Evolutionary conservation across 176 grass and related monocot species (phyloP).

Genomic region (Avena insularis): DNA sequence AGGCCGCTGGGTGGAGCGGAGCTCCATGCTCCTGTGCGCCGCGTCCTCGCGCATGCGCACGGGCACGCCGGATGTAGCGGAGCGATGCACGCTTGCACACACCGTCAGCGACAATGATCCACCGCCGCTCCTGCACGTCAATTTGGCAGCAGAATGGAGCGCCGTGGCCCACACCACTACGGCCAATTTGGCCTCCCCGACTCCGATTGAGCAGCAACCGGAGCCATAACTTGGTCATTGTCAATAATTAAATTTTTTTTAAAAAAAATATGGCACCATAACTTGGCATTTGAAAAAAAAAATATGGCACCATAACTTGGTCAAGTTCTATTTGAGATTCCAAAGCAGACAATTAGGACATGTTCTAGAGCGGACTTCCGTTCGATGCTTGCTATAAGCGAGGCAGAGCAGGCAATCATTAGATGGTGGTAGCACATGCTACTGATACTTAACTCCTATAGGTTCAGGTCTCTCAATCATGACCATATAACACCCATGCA

Average conservation of each 20-base stretch:
- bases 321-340: not conserved
- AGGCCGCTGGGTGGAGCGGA: no score
- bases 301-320: not conserved
- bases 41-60: no score
- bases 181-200: no score
- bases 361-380: not conserved
- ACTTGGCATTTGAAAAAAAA: not conserved
- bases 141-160: no score
- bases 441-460: not conserved
- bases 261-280: not conserved
- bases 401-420: not conserved
- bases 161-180: no score
- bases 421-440: not conserved
- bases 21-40: no score
- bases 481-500: not conserved
- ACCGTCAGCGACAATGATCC: no score
- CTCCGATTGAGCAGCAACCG: no score
- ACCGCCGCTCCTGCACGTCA: no score
- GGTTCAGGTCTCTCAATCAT: slow-evolving; percentile 12
- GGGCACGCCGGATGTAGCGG: no score
- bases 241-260: not conserved
- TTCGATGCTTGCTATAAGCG: not conserved
- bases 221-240: no score
- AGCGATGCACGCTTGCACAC: no score
- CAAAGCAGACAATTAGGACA: not conserved